phyloP scores from a whole-genome alignment of 495 filamentous ascomycete species.

The Neurospora tetraspora region DNA sequence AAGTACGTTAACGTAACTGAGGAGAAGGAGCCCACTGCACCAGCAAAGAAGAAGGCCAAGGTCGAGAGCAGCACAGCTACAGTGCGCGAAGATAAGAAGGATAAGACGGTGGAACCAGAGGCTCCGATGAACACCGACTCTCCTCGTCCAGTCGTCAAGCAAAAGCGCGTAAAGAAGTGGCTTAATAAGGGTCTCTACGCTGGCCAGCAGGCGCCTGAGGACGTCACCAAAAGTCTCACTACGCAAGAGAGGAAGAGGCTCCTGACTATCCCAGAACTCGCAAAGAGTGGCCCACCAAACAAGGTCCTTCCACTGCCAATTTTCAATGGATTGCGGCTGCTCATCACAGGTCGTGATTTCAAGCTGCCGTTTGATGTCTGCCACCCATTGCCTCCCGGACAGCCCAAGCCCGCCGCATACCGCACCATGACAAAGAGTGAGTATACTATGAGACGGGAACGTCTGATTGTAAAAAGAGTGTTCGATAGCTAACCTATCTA shows the following conservation, averaged over 20 bases:
- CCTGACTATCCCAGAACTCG: slow-evolving; percentile 41
- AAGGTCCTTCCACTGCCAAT: slow-evolving; percentile 34
- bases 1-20: slow-evolving; percentile 32
- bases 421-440: slow-evolving; percentile 79
- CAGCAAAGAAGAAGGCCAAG: slow-evolving; percentile 35
- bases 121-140: slow-evolving; percentile 26
- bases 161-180: slow-evolving; percentile 58
- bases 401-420: slow-evolving; percentile 87
- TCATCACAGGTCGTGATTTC: slow-evolving; percentile 65
- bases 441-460: not conserved
- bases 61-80: slow-evolving; percentile 15
- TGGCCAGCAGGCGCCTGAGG: slow-evolving; percentile 57
- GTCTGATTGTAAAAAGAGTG: not conserved
- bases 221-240: slow-evolving; percentile 46
- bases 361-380: slow-evolving; percentile 83
- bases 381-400: slow-evolving; percentile 71
- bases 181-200: slow-evolving; percentile 77
- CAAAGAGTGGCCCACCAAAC: slow-evolving; percentile 27
- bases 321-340: slow-evolving; percentile 38
- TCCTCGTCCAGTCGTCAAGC: slow-evolving; percentile 28
- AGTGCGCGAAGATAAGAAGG: not conserved
- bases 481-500: slow-evolving; percentile 5
- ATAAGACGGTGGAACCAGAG: slow-evolving; percentile 32
- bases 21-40: slow-evolving; percentile 14
- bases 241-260: slow-evolving; percentile 53